Conservation (phyloP, 1,284 basidiomycete genomes). For the Inonotus hispidus region DNA sequence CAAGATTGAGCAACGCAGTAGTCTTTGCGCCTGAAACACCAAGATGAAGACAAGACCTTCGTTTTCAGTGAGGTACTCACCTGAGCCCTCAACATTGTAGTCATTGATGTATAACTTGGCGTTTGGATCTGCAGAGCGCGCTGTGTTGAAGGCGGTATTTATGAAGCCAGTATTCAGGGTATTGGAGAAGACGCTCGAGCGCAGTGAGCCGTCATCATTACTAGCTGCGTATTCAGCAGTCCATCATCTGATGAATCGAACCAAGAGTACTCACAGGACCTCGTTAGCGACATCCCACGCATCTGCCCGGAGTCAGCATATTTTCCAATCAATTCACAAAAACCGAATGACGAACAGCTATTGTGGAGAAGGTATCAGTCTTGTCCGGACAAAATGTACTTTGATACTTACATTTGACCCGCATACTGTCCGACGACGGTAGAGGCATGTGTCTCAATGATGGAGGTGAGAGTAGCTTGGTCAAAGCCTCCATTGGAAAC, state of each 20-base stretch:
- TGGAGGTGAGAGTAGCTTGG: conserved; percentile 20
- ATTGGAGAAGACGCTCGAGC: conserved; percentile 31
- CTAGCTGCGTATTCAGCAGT: neutral
- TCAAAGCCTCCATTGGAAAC: conserved; percentile 21
- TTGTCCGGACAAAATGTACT: neutral
- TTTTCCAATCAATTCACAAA: neutral
- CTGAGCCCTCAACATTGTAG: conserved; percentile 31
- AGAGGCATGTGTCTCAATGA: conserved; percentile 21
- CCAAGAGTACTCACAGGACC: conserved; percentile 4
- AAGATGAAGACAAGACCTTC: neutral
- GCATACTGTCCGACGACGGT: conserved; percentile 21
- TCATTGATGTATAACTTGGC: conserved; percentile 33
- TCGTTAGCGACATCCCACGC: conserved; percentile 19
- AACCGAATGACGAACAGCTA: neutral
- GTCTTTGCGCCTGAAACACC: conserved; percentile 32
- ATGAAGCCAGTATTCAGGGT: conserved; percentile 32
- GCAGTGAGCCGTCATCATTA: conserved; percentile 34
- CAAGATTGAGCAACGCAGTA: conserved; percentile 40
- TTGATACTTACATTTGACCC: conserved; percentile 17
- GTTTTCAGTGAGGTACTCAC: neutral
- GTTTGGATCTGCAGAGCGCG: conserved; percentile 31
- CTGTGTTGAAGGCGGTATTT: conserved; percentile 32
- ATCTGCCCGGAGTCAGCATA: neutral
- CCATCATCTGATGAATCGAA: too few relatives aligned
- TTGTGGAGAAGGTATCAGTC: neutral